Percentiles rank a stretch among this genome's conserved stretches.
Conservation (phyloP, 2,329 filamentous ascomycete species). For the Aureobasidium sp. region DNA sequence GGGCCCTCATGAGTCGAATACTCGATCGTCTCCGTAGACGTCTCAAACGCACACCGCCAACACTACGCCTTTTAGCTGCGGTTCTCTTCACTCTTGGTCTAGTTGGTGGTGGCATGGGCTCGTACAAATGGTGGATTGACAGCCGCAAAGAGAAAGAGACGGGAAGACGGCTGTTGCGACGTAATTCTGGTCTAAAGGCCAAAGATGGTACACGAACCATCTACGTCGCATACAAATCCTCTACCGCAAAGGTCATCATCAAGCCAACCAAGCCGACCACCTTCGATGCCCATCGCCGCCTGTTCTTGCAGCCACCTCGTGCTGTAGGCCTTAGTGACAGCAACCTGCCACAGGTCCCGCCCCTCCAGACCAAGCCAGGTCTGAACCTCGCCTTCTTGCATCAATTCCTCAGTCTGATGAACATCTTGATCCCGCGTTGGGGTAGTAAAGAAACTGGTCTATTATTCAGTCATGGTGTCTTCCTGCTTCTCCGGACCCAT, state of each 20-base stretch:
- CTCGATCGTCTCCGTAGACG: constrained; percentile 41
- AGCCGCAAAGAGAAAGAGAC: constrained; percentile 72
- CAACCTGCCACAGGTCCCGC: constrained; percentile 59
- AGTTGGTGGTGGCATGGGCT: constrained; percentile 69
- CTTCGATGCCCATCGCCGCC: constrained; percentile 87
- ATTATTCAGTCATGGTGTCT: constrained; percentile 78
- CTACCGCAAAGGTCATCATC: constrained; percentile 86
- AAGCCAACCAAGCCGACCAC: constrained; percentile 84
- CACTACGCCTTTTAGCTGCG: constrained; percentile 67
- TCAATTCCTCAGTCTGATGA: constrained; percentile 91
- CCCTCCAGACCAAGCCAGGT: constrained; percentile 84
- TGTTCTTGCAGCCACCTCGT: constrained; percentile 86
- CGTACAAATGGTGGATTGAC: constrained; percentile 68
- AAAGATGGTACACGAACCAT: constrained; percentile 94
- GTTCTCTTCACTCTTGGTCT: constrained; percentile 71
- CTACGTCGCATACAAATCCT: constrained; percentile 84
- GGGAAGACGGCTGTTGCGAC: constrained; percentile 71
- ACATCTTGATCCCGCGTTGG: constrained; percentile 96
- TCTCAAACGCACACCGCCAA: constrained; percentile 59
- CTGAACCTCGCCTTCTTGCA: constrained; percentile 93
- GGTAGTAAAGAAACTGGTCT: constrained; percentile 91
- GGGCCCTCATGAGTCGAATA: constrained; percentile 42
- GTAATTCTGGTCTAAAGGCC: constrained; percentile 86
- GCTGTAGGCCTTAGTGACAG: constrained; percentile 70
- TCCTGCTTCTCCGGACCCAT: constrained; percentile 87